Evolutionary conservation across 495 filamentous ascomycete species (phyloP).

Genomic region (Hypoxylon fuscum): DNA sequence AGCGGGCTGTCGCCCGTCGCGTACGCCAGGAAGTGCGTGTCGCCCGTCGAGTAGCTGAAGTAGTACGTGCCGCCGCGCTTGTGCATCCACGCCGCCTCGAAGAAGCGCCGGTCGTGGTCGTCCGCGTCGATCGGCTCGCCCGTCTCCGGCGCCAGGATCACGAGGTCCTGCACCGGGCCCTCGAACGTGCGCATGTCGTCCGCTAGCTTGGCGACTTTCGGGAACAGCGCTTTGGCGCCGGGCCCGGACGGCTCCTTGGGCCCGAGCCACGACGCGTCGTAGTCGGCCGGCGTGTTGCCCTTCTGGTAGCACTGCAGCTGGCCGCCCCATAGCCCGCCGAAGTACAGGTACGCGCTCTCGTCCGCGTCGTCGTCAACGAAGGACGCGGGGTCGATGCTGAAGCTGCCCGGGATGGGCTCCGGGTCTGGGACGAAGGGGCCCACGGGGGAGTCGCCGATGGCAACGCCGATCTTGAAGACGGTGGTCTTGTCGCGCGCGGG

Average conservation of each 20-base stretch:
- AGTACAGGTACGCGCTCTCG: conserved; percentile 65
- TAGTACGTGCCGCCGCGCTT: conserved; percentile 72
- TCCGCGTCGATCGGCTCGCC: conserved; percentile 66
- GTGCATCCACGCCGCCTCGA: conserved; percentile 82
- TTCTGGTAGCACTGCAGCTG: conserved; percentile 67
- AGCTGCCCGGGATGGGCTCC: conserved; percentile 67
- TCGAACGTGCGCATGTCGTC: conserved; percentile 70
- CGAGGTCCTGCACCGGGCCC: conserved; percentile 57
- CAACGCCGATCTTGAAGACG: conserved; percentile 73
- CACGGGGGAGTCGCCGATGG: conserved; percentile 60
- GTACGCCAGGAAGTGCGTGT: conserved; percentile 76
- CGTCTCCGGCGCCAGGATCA: conserved; percentile 66
- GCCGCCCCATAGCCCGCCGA: conserved; percentile 77
- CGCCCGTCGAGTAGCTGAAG: conserved; percentile 79
- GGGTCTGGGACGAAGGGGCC: conserved; percentile 67
- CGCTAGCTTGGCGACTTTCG: conserved; percentile 68
- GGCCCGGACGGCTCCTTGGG: conserved; percentile 64
- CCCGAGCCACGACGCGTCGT: conserved; percentile 57
- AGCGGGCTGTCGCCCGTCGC: conserved; percentile 66
- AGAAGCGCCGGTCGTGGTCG: conserved; percentile 78
- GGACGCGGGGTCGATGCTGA: conserved; percentile 70
- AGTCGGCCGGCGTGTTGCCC: conserved; percentile 49
- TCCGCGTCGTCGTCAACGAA: conserved; percentile 67
- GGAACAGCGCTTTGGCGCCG: conserved; percentile 59
- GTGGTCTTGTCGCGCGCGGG: conserved; percentile 66